A percentile compares a stretch with the other conserved stretches of the same genome.
Conservation (phyloP, 2,329 filamentous ascomycete genomes). For the Exophiala mesophila region DNA sequence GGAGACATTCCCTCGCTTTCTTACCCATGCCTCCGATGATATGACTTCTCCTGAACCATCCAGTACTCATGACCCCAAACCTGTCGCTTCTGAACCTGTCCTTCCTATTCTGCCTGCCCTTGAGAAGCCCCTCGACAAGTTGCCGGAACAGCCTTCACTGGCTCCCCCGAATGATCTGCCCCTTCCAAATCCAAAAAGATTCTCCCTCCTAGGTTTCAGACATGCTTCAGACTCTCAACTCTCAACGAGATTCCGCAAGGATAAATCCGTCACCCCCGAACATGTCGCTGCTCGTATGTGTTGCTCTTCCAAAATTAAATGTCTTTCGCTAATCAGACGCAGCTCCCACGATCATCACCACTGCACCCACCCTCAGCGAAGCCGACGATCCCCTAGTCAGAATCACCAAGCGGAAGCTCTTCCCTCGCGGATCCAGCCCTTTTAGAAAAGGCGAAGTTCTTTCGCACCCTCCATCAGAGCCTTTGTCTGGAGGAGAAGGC, state of each 20-base stretch:
- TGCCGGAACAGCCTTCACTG: not conserved
- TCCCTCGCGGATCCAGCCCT: constrained; percentile 16
- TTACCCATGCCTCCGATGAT: constrained; percentile 16
- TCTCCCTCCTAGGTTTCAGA: constrained; percentile 73
- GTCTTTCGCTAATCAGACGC: constrained; percentile 4
- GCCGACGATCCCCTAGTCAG: constrained; percentile 40
- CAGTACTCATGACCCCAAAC: not conserved
- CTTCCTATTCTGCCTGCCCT: constrained; percentile 26
- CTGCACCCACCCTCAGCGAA: constrained; percentile 70
- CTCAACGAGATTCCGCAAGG: constrained; percentile 68
- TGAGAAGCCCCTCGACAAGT: not conserved
- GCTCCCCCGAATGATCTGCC: constrained; percentile 29
- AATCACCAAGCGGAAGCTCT: constrained; percentile 25
- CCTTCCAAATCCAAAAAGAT: constrained; percentile 44
- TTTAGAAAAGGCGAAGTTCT: constrained; percentile 18
- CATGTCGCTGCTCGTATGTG: constrained; percentile 39
- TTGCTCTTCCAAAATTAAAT: too few relatives aligned
- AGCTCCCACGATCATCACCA: constrained; percentile 76
- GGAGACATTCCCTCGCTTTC: constrained; percentile 14
- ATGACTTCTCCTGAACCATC: constrained; percentile 1
- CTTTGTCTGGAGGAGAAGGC: constrained; percentile 6
- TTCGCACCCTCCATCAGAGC: constrained; percentile 27
- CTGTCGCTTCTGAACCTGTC: not conserved
- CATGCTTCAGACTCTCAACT: constrained; percentile 92
- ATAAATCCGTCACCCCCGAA: constrained; percentile 33